A percentile compares a stretch with the other conserved stretches of the same genome.
Conservation (phyloP, 2,329 filamentous ascomycete species). For the Diaporthe sp. region DNA sequence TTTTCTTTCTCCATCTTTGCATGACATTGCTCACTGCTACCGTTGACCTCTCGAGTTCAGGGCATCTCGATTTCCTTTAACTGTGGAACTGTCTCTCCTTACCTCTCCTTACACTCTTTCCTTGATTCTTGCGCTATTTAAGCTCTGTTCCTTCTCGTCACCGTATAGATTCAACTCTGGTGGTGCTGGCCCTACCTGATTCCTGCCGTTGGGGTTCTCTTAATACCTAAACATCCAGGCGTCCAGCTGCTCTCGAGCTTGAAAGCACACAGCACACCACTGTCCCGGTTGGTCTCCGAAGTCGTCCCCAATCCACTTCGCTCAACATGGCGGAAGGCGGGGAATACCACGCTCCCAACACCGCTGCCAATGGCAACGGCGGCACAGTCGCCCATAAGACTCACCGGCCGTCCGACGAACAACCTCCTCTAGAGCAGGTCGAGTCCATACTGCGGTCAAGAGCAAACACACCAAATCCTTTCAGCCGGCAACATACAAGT, state of each 20-base stretch:
- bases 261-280: not conserved
- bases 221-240: not conserved
- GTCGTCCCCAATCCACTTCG: not conserved
- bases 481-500: conserved; percentile 49
- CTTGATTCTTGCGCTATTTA: not conserved
- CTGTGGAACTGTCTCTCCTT: conserved; percentile 1
- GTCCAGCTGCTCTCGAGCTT: not conserved
- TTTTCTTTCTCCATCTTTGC: conserved; percentile 23
- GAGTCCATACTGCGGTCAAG: conserved; percentile 48
- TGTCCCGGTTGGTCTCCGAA: not conserved
- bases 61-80: conserved; percentile 5
- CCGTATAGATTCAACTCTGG: not conserved
- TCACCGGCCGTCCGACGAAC: conserved; percentile 36
- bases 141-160: conserved; percentile 2
- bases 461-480: conserved; percentile 48
- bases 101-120: not conserved
- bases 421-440: conserved; percentile 42
- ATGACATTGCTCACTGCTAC: not conserved
- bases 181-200: conserved; percentile 6
- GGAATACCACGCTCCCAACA: conserved; percentile 29
- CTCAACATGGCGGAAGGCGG: conserved; percentile 41
- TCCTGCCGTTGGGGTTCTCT: not conserved
- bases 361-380: conserved; percentile 15
- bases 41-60: not conserved
- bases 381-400: not conserved